These are phyloP conservation scores for Geosiphon pyriformis DNA, from an alignment of 192 early-diverging fungal species.

Conservation along the genomic window DNA sequence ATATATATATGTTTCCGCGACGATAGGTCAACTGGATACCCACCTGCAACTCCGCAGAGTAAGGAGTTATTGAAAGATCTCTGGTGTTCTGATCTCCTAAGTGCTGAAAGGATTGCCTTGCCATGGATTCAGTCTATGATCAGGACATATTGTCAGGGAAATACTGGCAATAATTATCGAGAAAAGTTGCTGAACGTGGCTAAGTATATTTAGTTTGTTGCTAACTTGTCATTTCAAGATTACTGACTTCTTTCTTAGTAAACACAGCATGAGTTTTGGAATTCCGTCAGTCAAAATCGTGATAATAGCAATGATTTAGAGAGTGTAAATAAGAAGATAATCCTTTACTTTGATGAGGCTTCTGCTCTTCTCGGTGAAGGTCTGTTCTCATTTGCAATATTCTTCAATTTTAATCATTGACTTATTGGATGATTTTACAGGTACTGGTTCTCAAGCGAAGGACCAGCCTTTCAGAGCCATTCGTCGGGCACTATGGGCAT, in stretches of 20 bases:
- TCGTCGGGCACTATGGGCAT: background rate
- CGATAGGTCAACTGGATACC: background rate
- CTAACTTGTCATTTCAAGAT: background rate
- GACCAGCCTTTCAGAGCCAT: background rate
- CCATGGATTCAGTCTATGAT: background rate
- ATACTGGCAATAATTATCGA: background rate
- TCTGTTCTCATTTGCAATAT: conserved; percentile 2
- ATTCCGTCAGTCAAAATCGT: background rate
- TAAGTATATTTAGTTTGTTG: background rate
- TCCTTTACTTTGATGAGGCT: conserved; percentile 5
- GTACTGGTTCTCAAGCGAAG: background rate
- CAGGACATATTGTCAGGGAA: background rate
- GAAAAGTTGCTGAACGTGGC: background rate
- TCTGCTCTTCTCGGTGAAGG: background rate
- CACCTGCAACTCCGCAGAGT: conserved; percentile 8
- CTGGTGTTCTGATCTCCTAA: background rate
- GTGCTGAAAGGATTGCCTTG: background rate
- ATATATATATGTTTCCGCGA: background rate
- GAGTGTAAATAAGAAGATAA: background rate
- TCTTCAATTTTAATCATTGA: background rate
- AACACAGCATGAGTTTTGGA: background rate
- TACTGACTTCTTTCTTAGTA: background rate
- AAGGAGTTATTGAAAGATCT: background rate
- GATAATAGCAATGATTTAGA: background rate
- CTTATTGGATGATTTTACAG: conserved; percentile 10